Evolutionary conservation across 306 rosid genomes (phyloP), one percentile per base, ranked within the genome.

Genomic region (Cucumis sativus): DNA sequence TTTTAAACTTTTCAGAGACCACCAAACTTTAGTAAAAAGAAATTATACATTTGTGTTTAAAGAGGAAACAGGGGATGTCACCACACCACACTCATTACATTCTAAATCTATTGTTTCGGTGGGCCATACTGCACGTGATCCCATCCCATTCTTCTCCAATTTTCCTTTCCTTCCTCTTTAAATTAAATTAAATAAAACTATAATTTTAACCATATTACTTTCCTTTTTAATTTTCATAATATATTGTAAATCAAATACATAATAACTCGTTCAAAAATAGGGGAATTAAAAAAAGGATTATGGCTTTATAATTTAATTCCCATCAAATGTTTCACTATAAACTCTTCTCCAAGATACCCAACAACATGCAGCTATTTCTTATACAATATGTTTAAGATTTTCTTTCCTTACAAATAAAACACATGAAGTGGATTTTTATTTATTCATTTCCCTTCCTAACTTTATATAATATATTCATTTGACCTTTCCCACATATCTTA

Each of bases 1-100:
- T 91, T 28, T 28, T 28, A 1, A 28, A 3, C 25, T 28, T 91
- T 91, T 84, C 91, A 91, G 95, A 87, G 77, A 11, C 86, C 90
- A 87, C 89, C 84, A 78, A 41, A 82, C 80, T 58, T 76, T 58
- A 80, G 85, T 62, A 63, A 23, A 23, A 23, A 23, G 1, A 23
- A 23, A 23, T 0, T 23, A 23, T 23, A 23, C 1, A 23, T 23
- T 23, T 23, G 25, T 23, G 25, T 23, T 23, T 23, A 23, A 23
- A 23, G 25, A 23, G 25, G 25, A 23, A 23, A 23, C 25, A 23
- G 25, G 25, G 25, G 25, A 1, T 23, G 25, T 67, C 54, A n/a
- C 74, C 74, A 18, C n/a, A 41, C 10, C 54, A 43, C 56, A 67
- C 55, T 68, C 74, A 68, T 68, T 68, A 68, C 33, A 41, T 20